Evolutionary conservation across 2,329 filamentous ascomycete species (phyloP).

Genomic region (Aspergillus sp.): DNA sequence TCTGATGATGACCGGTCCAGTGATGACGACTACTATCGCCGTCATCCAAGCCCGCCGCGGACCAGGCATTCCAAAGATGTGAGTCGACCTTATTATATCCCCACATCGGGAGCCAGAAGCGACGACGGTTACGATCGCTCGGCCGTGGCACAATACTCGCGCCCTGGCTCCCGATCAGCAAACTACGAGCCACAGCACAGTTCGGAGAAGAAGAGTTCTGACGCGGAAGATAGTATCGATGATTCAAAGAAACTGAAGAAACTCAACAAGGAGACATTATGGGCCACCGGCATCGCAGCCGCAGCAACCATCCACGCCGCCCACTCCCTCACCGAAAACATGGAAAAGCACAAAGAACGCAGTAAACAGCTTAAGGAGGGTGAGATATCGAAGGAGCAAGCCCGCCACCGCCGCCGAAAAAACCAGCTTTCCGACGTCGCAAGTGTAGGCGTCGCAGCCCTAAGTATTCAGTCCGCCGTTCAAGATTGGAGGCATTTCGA

Average conservation of each 20-base stretch:
- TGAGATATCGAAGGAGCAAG: constrained; percentile 63
- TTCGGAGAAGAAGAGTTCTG: constrained; percentile 47
- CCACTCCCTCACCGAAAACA: constrained; percentile 62
- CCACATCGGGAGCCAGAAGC: constrained; percentile 23
- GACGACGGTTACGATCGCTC: constrained; percentile 13
- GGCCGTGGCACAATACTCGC: not conserved
- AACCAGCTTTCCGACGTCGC: constrained; percentile 64
- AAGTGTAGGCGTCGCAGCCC: constrained; percentile 65
- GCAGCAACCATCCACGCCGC: constrained; percentile 70
- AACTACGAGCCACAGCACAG: not conserved
- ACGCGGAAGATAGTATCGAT: constrained; percentile 59
- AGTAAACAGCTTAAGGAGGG: constrained; percentile 61
- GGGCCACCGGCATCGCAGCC: constrained; percentile 66
- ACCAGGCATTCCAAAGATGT: constrained; percentile 44
- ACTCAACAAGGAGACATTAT: constrained; percentile 64
- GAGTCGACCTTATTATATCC: constrained; percentile 38
- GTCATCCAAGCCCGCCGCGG: constrained; percentile 28
- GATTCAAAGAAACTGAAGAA: constrained; percentile 65
- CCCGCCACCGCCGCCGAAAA: constrained; percentile 62
- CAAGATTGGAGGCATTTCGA: constrained; percentile 68
- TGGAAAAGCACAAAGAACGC: constrained; percentile 64
- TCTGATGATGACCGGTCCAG: constrained; percentile 44
- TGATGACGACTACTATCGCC: constrained; percentile 31
- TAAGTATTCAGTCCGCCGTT: constrained; percentile 67
- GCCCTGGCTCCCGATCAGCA: constrained; percentile 7